Evolutionary conservation across 2,329 filamentous ascomycete genomes (phyloP).

Genomic region (Trichoderma aggressivum): DNA sequence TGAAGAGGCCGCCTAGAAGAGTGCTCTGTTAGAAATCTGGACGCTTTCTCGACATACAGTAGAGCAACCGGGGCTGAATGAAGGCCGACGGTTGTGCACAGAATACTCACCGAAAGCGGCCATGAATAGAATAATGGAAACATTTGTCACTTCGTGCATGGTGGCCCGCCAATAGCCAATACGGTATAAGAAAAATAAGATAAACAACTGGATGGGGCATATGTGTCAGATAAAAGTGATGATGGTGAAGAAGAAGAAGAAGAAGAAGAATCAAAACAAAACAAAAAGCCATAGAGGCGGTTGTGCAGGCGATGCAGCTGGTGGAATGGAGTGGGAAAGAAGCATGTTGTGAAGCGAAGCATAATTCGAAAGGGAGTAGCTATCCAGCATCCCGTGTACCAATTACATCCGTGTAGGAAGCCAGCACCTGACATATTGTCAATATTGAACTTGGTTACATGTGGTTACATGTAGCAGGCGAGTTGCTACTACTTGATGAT

Average conservation of each 20-base stretch:
- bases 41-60: neutral
- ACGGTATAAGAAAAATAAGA: neutral
- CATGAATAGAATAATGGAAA: neutral
- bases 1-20: conserved; percentile 60
- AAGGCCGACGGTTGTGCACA: neutral
- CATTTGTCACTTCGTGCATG: neutral
- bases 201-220: neutral
- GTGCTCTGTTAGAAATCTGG: neutral
- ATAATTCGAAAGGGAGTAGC: neutral
- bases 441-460: neutral
- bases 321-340: neutral
- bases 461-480: no score
- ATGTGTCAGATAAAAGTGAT: neutral
- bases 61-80: neutral
- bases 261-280: no score
- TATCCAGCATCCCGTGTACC: neutral
- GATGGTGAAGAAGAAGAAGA: neutral
- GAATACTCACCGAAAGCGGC: neutral
- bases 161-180: neutral
- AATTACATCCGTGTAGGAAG: neutral
- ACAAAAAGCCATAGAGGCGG: neutral
- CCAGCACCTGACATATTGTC: neutral
- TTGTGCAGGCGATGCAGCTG: neutral
- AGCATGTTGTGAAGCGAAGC: neutral
- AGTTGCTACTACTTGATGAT: neutral